Conservation (phyloP, 2,329 filamentous ascomycete species). For the Sordariomycetes sp. region DNA sequence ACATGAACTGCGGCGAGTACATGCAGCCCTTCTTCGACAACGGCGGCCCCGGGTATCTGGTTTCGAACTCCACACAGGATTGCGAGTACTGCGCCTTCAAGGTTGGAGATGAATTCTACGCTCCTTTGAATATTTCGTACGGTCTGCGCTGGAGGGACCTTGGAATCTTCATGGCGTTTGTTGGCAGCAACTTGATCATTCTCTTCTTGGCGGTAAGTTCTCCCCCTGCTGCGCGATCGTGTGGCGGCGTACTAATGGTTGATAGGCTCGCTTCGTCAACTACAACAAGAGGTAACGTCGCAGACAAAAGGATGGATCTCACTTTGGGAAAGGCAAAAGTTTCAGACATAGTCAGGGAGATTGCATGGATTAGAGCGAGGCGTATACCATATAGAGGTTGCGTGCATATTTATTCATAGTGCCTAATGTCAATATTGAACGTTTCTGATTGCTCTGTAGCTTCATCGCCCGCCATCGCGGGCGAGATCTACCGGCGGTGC, state of each 20-base stretch:
- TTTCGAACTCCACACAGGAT: conserved; percentile 51
- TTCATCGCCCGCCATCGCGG: too few species aligned
- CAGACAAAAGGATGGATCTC: too few species aligned
- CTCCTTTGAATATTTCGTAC: conserved; percentile 56
- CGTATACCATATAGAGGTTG: too few species aligned
- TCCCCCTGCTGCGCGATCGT: neutral
- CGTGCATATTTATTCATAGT: too few species aligned
- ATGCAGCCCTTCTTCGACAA: conserved; percentile 60
- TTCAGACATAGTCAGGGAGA: too few species aligned
- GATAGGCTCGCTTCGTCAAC: conserved; percentile 41
- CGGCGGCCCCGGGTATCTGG: conserved; percentile 65
- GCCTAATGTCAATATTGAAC: too few species aligned
- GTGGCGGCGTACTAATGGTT: neutral
- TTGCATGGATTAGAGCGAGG: too few species aligned
- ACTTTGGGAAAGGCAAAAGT: too few species aligned
- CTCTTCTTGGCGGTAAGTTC: conserved; percentile 41
- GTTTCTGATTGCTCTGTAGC: too few species aligned
- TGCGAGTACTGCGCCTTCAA: conserved; percentile 80
- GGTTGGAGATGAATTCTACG: conserved; percentile 73
- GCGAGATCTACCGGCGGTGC: too few species aligned
- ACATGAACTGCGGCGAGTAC: conserved; percentile 65
- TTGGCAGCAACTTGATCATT: conserved; percentile 67
- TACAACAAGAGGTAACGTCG: conserved; percentile 36
- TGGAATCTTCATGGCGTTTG: conserved; percentile 68
- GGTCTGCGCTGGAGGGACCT: conserved; percentile 70